Evolutionary conservation across 495 filamentous ascomycete genomes (phyloP), one percentile per base, ranked within the genome.

Genomic region (Lophiostoma macrostomum): DNA sequence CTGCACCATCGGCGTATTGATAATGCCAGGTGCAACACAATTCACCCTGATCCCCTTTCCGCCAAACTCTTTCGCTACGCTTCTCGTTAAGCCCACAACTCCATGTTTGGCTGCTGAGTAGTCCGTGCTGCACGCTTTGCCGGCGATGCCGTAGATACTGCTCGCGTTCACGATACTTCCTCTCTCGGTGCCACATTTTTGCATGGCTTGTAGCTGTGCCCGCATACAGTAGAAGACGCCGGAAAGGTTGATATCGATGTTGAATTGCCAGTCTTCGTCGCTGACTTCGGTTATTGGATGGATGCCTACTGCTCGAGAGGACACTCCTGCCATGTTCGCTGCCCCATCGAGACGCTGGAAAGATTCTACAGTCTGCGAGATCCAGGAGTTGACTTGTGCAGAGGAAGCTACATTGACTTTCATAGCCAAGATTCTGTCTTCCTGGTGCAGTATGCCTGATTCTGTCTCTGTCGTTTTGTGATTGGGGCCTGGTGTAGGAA

Each of bases 21-120:
- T 48, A 5, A 35, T 23, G 20, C 60, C 25, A 34, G 64, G 64
- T 7, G 45, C 44, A 12, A 67, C 50, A 23, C 75, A 73, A 66
- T 86, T 86, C 23, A 84, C 73, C 47, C 82, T 67, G 55, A 84
- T 75, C 18, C 67, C 69, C 40, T 71, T 74, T 3, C 11, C 11
- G 11, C 78, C 79, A 44, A 73, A 73, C 64, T 85, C 80, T 42
- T 73, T 76, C 1, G 82, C 80, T 11, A 79, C 79, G 5, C 70
- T 68, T 51, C 67, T 74, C 10, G 79, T 82, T 57, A 86, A 61
- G 13, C 79, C 82, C 28, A 82, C 67, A 38, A 86, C 73, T 11
- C 24, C 59, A 51, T 59, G 59, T 60, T 84, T 83, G 25, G 73
- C 78, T 8, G 80, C 72, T 42, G 69, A 70, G 64, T 85, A 84